Conservation (phyloP, 768 basidiomycete genomes). For the Auriscalpium orientale region DNA sequence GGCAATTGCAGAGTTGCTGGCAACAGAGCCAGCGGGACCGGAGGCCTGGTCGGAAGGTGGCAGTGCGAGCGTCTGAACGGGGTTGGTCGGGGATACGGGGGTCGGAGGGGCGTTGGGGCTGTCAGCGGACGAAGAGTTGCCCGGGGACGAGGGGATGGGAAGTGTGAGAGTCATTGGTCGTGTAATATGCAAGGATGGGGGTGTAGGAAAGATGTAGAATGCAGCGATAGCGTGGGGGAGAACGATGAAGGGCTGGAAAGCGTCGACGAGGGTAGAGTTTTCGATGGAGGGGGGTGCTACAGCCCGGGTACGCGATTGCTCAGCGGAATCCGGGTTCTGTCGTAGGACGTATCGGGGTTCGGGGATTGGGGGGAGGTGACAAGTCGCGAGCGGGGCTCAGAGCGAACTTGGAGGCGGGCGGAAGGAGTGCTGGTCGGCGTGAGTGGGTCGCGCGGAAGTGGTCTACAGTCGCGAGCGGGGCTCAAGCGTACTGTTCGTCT, state of each 20-base stretch:
- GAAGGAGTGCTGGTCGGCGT: background rate
- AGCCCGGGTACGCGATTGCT: slow-evolving; percentile 38
- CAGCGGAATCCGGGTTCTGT: slow-evolving; percentile 42
- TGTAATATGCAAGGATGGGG: slow-evolving; percentile 16
- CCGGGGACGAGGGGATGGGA: slow-evolving; percentile 31
- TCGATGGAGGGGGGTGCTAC: slow-evolving; percentile 1
- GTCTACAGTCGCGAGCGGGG: background rate
- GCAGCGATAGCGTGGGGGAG: background rate
- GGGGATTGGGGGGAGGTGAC: background rate
- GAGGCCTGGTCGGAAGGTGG: slow-evolving; percentile 20
- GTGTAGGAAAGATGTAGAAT: background rate
- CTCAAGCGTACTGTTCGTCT: slow-evolving; percentile 32
- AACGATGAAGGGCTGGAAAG: slow-evolving; percentile 18
- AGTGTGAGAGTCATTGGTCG: slow-evolving; percentile 32
- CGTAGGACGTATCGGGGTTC: slow-evolving; percentile 18
- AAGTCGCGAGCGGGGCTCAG: slow-evolving; percentile 21
- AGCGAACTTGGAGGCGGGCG: background rate
- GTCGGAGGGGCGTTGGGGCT: slow-evolving; percentile 40
- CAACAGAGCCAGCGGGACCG: slow-evolving; percentile 13
- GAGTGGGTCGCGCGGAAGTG: background rate
- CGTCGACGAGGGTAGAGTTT: background rate
- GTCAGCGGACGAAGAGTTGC: slow-evolving; percentile 34
- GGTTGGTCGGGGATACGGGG: slow-evolving; percentile 35
- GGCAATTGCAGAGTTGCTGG: slow-evolving; percentile 19
- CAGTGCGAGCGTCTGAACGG: slow-evolving; percentile 30